phyloP scores from a whole-genome alignment of 495 filamentous ascomycete species.

The Penicilliopsis zonata region DNA sequence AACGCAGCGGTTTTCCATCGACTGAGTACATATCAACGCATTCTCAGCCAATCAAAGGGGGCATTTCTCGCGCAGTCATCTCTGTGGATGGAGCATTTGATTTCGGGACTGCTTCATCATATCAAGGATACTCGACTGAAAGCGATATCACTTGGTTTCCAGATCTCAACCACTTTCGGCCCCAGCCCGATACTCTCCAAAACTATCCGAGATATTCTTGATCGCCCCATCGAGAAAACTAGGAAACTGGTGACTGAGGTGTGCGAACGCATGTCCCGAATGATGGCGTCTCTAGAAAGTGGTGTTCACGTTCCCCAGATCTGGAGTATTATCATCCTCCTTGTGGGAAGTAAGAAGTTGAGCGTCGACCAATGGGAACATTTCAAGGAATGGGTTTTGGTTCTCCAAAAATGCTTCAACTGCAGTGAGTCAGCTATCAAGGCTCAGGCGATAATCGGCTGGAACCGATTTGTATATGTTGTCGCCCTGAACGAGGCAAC shows the following conservation, averaged over 20 bases:
- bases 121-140: slow-evolving; percentile 60
- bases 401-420: slow-evolving; percentile 80
- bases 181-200: slow-evolving; percentile 51
- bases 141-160: slow-evolving; percentile 62
- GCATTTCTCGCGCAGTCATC: slow-evolving; percentile 47
- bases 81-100: slow-evolving; percentile 67
- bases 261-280: slow-evolving; percentile 51
- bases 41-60: slow-evolving; percentile 54
- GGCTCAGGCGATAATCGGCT: slow-evolving; percentile 65
- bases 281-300: slow-evolving; percentile 54
- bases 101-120: slow-evolving; percentile 66
- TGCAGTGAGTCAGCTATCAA: slow-evolving; percentile 60
- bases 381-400: slow-evolving; percentile 55
- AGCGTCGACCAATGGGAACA: slow-evolving; percentile 61
- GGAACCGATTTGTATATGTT: slow-evolving; percentile 70
- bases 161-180: slow-evolving; percentile 51
- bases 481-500: slow-evolving; percentile 51
- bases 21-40: slow-evolving; percentile 60
- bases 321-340: slow-evolving; percentile 71
- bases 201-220: slow-evolving; percentile 53
- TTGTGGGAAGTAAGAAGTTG: slow-evolving; percentile 50
- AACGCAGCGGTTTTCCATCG: slow-evolving; percentile 64
- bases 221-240: slow-evolving; percentile 40
- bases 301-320: slow-evolving; percentile 66
- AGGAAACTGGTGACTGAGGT: slow-evolving; percentile 53